Evolutionary conservation across 495 filamentous ascomycete genomes (phyloP), one percentile per base, ranked within the genome.

Genomic region (Podospora tetraspora): DNA sequence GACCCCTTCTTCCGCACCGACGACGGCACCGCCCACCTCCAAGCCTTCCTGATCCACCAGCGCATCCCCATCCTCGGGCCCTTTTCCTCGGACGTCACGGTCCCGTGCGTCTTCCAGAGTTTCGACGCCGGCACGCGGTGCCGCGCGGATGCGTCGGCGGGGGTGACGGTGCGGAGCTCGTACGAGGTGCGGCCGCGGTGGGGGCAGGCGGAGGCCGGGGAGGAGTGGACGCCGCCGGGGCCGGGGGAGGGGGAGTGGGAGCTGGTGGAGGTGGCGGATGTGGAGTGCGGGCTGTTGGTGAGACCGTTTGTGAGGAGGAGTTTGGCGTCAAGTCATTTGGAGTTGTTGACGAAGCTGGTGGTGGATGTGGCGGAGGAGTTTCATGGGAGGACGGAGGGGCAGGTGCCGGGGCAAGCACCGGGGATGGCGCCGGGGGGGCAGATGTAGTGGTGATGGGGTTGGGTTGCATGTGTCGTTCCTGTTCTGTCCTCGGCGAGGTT

Each of bases 1-100:
- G 79, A 81, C 70, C 68, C 79, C 60, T 77, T 78, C 62, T 81
- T 80, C 71, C 69, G 29, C 19, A 52, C 43, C 43, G 43, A 52
- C 63, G 59, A 71, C 0, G 69, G 75, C 67, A 74, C 75, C 27
- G 56, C n/a, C n/a, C 67, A 72, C n/a, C 70, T 77, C 1, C 58
- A 67, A 11, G 70, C 72, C 59, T 80, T 76, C 66, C 64, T 75
- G 62, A 73, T 80, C 64, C 69, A 70, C 69, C 79, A 81, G 62
- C 74, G 72, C 59, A 74, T 81, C 57, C 76, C 78, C 67, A 71
- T 79, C 64, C 72, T 80, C n/a, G 76, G 74, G 8, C 62, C 73
- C 4, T 68, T 74, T 0, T 73, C 61, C 22, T 80, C 75, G 68
- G 67, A 73, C 24, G 70, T 80, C 3, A 19, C 56, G 23, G 73